A percentile compares a stretch with the other conserved stretches of the same genome.
phyloP scores from a whole-genome alignment of 2,329 filamentous ascomycete species.

The Cadophora gregata region DNA sequence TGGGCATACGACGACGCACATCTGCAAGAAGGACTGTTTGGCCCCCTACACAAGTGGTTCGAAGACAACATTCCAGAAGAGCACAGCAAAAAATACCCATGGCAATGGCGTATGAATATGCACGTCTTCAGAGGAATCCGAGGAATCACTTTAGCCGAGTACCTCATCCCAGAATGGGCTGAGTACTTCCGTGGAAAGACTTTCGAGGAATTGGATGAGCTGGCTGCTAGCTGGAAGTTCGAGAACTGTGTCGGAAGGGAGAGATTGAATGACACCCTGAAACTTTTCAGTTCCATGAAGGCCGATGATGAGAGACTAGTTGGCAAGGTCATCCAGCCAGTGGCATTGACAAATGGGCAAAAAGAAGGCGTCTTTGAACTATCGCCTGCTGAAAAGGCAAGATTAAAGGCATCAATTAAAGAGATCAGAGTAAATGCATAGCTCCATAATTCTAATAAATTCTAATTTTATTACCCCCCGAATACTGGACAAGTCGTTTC shows the following conservation, averaged over 20 bases:
- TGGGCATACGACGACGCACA: not conserved
- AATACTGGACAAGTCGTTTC: not conserved
- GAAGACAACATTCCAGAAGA: not conserved
- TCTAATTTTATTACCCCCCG: not conserved
- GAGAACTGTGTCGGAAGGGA: not conserved
- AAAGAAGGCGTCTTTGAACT: not conserved
- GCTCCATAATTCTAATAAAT: not conserved
- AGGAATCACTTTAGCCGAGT: not conserved
- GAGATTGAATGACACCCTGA: not conserved
- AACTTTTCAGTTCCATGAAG: not conserved
- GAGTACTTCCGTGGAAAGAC: not conserved
- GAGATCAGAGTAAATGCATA: not conserved
- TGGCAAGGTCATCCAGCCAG: not conserved
- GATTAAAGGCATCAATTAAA: not conserved
- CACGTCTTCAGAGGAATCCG: constrained; percentile 3
- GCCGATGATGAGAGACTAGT: not conserved
- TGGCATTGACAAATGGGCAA: not conserved
- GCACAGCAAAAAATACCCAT: constrained; percentile 5
- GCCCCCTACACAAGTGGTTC: not conserved
- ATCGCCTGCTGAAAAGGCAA: not conserved
- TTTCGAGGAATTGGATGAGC: not conserved
- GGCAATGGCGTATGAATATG: constrained; percentile 6
- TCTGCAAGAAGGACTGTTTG: not conserved
- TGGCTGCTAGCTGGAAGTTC: not conserved
- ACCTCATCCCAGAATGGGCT: not conserved